Base-by-base conservation (phyloP, 148 eudicot species). In the Spergularia bocconei region DNA sequence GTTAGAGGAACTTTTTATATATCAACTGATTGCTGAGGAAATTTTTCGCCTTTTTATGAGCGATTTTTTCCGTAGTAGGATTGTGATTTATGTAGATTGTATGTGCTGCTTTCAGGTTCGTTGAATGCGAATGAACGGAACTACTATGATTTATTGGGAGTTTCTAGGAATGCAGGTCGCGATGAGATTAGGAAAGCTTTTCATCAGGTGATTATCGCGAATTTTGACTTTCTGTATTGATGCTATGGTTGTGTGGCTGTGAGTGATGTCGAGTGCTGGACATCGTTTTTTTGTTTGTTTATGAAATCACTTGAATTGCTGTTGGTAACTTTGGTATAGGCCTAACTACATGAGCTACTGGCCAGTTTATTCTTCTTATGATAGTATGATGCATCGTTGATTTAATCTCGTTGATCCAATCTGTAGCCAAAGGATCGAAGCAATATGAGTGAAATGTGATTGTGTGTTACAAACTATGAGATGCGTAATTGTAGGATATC, bases 141-240 rank as follows among this genome's bases (percentile, higher is more conserved):
- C 84, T 87, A 87, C 77, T 94, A 94, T 77, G 91, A 90, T 17
- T 60, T 89, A 67, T 85, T 94, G 54, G 97, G 98, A 59, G 90
- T 94, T 73, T 63, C 96, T 53, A 75, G 82, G 72, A 77, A 77
- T 82, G 97, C 97, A 54, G 79, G 85, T 44, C 86, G 73, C 69
- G 92, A 92, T 80, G 92, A 94, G 80, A 91, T 94, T 79, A 90
- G 85, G 78, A 92, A 91, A 84, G 93, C 96, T 75, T 94, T 84
- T 83, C 98, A 86, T 74, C 85, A 72, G 78, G 98, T 90, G 63
- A 67, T 70, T 76, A 38, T 64, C 19, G 5, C 38, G 21, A 64
- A 3, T 14, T 25, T 33, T 64, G 21, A 38, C 7, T 41, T 59
- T 19, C 13, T 16, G n/a, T 39, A 19, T 59, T 59, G 39, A 20